phyloP scores from a whole-genome alignment of 306 rosid species.

The Amphicarpaea edgeworthii region DNA sequence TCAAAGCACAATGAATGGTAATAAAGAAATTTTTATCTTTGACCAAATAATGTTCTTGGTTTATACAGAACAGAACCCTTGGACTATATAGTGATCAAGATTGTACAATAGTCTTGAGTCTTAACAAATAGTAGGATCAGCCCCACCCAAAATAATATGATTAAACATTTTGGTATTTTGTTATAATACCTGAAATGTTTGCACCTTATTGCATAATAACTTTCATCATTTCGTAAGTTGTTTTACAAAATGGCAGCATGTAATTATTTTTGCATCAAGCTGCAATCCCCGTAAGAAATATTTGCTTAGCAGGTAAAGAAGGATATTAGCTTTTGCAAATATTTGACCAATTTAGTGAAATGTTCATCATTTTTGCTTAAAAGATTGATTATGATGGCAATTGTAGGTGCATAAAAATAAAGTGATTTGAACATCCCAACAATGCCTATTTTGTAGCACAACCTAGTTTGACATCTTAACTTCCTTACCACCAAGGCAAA shows the following conservation, averaged over 20 bases:
- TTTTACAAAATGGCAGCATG: neutral
- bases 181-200: neutral
- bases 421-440: neutral
- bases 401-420: conserved; percentile 10
- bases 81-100: no score
- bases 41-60: no score
- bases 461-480: neutral
- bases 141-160: no score
- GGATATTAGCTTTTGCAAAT: neutral
- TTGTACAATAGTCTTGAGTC: no score
- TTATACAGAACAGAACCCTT: no score
- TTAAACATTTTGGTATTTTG: neutral
- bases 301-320: neutral
- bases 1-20: no score
- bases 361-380: neutral
- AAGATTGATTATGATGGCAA: neutral
- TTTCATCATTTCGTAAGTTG: neutral
- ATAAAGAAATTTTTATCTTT: no score
- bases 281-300: neutral
- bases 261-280: neutral
- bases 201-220: neutral
- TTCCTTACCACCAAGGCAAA: neutral
- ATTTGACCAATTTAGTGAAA: neutral
- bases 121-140: no score
- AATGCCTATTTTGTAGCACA: neutral